Base-by-base conservation (phyloP, 805 yeast species). In the Kluyveromyces lactis region DNA sequence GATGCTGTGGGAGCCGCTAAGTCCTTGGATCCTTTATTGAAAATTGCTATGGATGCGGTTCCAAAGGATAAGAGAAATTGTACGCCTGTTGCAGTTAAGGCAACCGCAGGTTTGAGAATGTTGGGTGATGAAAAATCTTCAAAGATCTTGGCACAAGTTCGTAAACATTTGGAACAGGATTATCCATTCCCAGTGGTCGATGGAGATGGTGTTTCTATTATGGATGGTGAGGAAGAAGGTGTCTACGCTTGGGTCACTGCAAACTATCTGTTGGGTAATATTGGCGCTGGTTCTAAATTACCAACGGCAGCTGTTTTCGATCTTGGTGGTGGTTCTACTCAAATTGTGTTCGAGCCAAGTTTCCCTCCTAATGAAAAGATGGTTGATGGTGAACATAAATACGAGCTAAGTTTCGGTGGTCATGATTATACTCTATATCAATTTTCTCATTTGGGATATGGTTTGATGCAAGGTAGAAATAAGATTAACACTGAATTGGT, bases 241-340 rank as follows among this genome's bases (percentile, higher is more conserved):
- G 97, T 92, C 7, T 92, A 78, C 57, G 98, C 98, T 1, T 92
- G 99, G 99, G 83, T 92, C 61, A 92, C 99, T 19, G 80, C 96
- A 37, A 92, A 92, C 67, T 92, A 80, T 61, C 68, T 92, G 48
- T 72, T 90, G 51, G 97, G 97, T 31, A 92, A 90, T 67, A 90
- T 92, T 60, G 98, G 97, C 12, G 60, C 77, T 17, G 60, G 63
- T 24, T 79, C 75, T 30, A 81, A 81, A 62, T 60, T 66, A 18
- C 87, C 95, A 23, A 92, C 98, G 10, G 95, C 95, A 36, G 98
- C 97, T 17, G 95, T 92, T 9, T 92, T 92, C 56, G 99, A 92
- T 62, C 74, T 92, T 44, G 99, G 98, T 52, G 98, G 98, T 55
- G 97, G 97, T 3, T 86, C 97, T 5, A 92, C 99, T 11, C 98